These are phyloP conservation scores for Suillus cothurnatus DNA, from an alignment of 768 basidiomycete genomes.

Conservation along the genomic window DNA sequence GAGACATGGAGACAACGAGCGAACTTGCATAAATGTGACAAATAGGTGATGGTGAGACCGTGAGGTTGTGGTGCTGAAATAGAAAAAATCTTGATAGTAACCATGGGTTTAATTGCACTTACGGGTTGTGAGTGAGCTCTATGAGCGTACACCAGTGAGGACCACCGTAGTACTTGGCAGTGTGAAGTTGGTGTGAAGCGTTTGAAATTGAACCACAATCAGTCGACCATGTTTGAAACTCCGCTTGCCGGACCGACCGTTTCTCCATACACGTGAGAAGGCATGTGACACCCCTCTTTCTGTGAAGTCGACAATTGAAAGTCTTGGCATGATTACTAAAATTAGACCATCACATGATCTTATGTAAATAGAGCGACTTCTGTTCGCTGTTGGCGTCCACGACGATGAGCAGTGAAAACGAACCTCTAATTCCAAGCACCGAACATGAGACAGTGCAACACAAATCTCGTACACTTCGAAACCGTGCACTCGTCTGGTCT, in stretches of 20 bases:
- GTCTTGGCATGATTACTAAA: too few relatives aligned
- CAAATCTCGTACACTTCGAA: slow-evolving; percentile 23
- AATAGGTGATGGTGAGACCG: background rate
- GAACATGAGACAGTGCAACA: slow-evolving; percentile 22
- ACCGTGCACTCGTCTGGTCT: slow-evolving; percentile 50
- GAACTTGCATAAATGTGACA: background rate
- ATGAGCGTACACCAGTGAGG: background rate
- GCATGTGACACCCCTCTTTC: too few relatives aligned
- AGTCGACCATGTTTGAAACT: too few relatives aligned
- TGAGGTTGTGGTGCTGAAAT: background rate
- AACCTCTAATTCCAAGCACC: slow-evolving; percentile 25
- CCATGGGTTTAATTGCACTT: background rate
- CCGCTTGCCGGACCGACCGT: too few relatives aligned
- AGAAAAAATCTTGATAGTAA: background rate
- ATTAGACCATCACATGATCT: too few relatives aligned
- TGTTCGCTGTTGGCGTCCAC: background rate
- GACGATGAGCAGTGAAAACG: slow-evolving; percentile 31
- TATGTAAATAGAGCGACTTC: background rate
- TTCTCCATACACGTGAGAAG: too few relatives aligned
- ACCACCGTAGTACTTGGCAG: too few relatives aligned
- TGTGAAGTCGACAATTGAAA: too few relatives aligned
- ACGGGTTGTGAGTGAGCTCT: background rate
- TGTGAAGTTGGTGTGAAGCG: too few relatives aligned
- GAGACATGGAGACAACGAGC: background rate
- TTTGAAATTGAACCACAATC: too few relatives aligned